phyloP scores from a whole-genome alignment of 2,329 filamentous ascomycete genomes.

The Dactylonectria estremocensis region DNA sequence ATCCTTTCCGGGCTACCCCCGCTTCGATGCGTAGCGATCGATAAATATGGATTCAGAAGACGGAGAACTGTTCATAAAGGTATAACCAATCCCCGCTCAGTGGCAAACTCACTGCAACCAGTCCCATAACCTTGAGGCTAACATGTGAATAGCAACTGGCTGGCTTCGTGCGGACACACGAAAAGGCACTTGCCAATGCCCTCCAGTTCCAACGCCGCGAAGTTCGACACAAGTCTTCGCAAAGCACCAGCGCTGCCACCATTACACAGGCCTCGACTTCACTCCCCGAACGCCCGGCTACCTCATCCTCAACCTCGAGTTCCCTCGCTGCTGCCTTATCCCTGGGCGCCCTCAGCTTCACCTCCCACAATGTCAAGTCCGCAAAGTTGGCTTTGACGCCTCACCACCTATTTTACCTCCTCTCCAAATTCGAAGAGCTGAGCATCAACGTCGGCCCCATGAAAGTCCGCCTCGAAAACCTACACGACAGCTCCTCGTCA shows the following conservation, averaged over 20 bases:
- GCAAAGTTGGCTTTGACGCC: conserved; percentile 94
- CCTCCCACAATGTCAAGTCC: conserved; percentile 88
- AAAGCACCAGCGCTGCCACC: conserved; percentile 73
- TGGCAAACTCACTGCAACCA: background rate
- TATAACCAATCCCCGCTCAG: conserved; percentile 55
- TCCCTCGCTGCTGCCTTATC: conserved; percentile 89
- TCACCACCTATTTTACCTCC: conserved; percentile 96
- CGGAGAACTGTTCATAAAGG: conserved; percentile 91
- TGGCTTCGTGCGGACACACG: conserved; percentile 95
- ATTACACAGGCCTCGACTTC: conserved; percentile 68
- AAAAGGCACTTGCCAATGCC: conserved; percentile 96
- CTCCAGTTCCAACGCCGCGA: conserved; percentile 85
- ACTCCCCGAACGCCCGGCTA: conserved; percentile 73
- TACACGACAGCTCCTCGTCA: conserved; percentile 88
- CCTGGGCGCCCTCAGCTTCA: conserved; percentile 86
- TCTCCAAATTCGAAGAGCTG: conserved; percentile 95
- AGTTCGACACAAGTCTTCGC: conserved; percentile 78
- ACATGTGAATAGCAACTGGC: conserved; percentile 82
- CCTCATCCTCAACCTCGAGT: conserved; percentile 78
- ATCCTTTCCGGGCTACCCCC: conserved; percentile 17
- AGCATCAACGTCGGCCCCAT: conserved; percentile 93
- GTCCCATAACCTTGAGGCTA: conserved; percentile 46
- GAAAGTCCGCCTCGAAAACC: conserved; percentile 95
- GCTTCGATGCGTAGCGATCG: conserved; percentile 52
- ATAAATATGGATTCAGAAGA: conserved; percentile 88